Evolutionary conservation across 805 yeast species (phyloP), one percentile per base, ranked within the genome.

Genomic region (Clavispora carvajalis): DNA sequence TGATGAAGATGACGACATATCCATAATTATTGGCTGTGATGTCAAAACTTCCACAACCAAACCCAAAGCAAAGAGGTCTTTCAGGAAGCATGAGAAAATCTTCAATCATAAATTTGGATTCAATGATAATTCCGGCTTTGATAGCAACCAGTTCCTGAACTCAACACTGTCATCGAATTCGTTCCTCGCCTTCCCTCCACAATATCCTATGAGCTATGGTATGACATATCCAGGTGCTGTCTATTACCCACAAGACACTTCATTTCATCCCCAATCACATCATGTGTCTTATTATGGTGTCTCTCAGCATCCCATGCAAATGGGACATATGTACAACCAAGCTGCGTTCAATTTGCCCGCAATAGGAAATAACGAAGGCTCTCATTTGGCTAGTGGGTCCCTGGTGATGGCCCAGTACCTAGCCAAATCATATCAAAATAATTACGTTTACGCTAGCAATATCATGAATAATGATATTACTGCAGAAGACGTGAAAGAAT

Each of bases 381-480:
- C 19, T 5, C 15, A 43, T 37, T 43, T 55, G 8, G 46, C 61
- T 9, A 62, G 82, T 6, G 88, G 89, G 3, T 79, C 85, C 0
- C 84, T 80, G 50, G 86, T 83, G 10, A 81, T 83, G 87, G 82
- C 87, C 0, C 88, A 82, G 54, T 83, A 82, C 54, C 65, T 83
- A 49, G 85, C 86, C n/a, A 84, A 79, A 55, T 67, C 82, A 5
- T 85, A 80, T 50, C 82, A 79, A 44, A 82, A 82, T 9, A 71
- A 72, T 34, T 59, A 76, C 53, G 57, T 77, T 43, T 80, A 78
- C 56, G 65, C 66, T 6, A 57, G 65, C 3, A 48, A 48, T 24
- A 48, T 60, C 10, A 41, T 53, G 37, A 34, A 52, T 9, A 48
- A 53, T 41, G 55, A 54, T 12, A 50, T 46, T 17, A 25, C 15